Conservation (phyloP, 2,329 filamentous ascomycete species). For the Alternaria dauci region DNA sequence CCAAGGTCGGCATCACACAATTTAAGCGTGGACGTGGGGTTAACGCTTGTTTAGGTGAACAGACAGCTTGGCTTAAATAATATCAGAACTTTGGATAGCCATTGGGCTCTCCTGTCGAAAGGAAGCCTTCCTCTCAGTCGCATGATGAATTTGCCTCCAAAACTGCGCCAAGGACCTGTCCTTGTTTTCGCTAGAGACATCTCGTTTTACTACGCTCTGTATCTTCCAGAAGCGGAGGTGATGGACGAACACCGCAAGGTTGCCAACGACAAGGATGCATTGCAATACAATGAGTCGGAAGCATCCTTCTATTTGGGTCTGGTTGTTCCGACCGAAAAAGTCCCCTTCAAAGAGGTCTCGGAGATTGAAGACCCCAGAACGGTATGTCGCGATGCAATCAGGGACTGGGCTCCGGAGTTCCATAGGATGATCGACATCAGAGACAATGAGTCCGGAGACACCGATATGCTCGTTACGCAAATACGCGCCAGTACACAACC, state of each 20-base stretch:
- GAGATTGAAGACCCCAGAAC: not conserved
- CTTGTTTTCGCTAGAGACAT: not conserved
- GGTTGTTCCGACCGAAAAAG: not conserved
- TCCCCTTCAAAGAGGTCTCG: not conserved
- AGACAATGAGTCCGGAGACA: not conserved
- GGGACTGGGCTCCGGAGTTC: conserved; percentile 8
- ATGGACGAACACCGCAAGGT: not conserved
- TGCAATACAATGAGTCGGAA: not conserved
- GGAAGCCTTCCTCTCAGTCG: not conserved
- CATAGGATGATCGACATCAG: not conserved
- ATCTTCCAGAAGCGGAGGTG: not conserved
- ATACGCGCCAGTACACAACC: not conserved
- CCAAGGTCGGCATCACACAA: not conserved
- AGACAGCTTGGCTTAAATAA: not conserved
- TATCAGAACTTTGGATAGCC: not conserved
- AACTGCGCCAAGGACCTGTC: not conserved
- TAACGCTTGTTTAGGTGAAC: not conserved
- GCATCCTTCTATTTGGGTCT: not conserved
- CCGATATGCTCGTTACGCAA: not conserved
- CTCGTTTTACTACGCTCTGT: not conserved
- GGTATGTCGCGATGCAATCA: not conserved
- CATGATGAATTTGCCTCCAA: not conserved
- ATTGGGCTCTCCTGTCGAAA: not conserved
- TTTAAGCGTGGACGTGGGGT: not conserved
- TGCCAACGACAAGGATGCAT: not conserved